A percentile compares a stretch with the other conserved stretches of the same genome.
phyloP scores from a whole-genome alignment of 305 asterid genomes.

The Solanum chacoense region DNA sequence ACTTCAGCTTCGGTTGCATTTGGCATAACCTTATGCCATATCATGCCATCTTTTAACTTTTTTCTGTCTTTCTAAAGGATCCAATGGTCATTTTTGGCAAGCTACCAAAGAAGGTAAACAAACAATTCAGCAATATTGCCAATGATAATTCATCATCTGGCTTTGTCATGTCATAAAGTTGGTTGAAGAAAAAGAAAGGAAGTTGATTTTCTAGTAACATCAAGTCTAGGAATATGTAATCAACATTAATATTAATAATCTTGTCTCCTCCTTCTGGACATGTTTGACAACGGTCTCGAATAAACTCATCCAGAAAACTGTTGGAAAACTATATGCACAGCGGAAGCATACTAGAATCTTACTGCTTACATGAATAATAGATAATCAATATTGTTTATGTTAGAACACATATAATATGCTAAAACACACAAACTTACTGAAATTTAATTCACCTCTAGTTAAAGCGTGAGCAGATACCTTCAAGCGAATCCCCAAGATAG shows the following conservation, averaged over 20 bases:
- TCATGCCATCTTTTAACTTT: background rate
- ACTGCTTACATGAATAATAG: too few relatives aligned
- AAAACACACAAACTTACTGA: too few relatives aligned
- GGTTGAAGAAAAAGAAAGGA: conserved; percentile 3
- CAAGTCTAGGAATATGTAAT: background rate
- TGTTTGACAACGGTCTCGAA: background rate
- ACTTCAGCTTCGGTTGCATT: conserved; percentile 6
- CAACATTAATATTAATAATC: background rate
- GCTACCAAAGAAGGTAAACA: too few relatives aligned
- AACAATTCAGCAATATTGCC: too few relatives aligned
- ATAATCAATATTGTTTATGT: too few relatives aligned
- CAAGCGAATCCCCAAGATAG: too few relatives aligned
- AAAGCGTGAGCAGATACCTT: too few relatives aligned
- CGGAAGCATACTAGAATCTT: too few relatives aligned
- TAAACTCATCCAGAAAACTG: background rate
- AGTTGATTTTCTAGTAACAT: conserved; percentile 13
- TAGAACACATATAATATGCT: too few relatives aligned
- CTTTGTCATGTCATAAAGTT: background rate
- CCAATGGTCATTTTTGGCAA: too few relatives aligned
- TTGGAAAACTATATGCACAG: background rate
- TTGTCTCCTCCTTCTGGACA: background rate
- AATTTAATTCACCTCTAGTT: too few relatives aligned
- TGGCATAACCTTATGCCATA: background rate
- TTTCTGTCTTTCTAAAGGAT: too few relatives aligned
- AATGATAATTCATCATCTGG: background rate